phyloP scores from a whole-genome alignment of 139 green algal genomes.

The Tetradesmus lagerheimii region DNA sequence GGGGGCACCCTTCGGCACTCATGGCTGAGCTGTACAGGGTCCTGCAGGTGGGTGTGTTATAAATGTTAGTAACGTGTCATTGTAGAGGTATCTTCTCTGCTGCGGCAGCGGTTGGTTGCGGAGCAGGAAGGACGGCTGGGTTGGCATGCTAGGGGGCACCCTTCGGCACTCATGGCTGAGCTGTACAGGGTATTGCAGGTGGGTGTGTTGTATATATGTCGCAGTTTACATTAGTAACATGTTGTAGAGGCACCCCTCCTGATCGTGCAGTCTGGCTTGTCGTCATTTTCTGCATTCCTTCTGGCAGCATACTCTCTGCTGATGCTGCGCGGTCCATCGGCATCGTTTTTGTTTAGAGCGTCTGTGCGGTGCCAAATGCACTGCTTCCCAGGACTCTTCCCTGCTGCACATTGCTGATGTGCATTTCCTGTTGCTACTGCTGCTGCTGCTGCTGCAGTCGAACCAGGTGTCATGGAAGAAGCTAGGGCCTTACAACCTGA shows the following conservation, averaged over 20 bases:
- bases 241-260: too few species aligned
- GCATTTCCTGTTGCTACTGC: background rate
- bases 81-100: background rate
- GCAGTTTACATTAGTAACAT: slow-evolving; percentile 51
- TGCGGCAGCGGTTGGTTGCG: too few species aligned
- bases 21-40: slow-evolving; percentile 87
- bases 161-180: slow-evolving; percentile 88
- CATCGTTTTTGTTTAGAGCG: too few species aligned
- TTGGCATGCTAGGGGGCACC: slow-evolving; percentile 79
- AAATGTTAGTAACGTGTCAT: slow-evolving; percentile 47
- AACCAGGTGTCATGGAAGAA: slow-evolving; percentile 92
- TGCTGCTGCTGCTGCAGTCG: slow-evolving; percentile 25
- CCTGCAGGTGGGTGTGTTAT: slow-evolving; percentile 55
- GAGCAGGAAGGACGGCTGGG: slow-evolving; percentile 64
- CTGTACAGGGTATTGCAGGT: slow-evolving; percentile 73
- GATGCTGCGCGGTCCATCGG: too few species aligned
- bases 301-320: too few species aligned
- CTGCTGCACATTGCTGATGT: background rate
- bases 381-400: too few species aligned
- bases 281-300: too few species aligned
- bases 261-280: too few species aligned
- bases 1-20: slow-evolving; percentile 84
- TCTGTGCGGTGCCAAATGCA: too few species aligned
- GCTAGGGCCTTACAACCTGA: slow-evolving; percentile 90
- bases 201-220: slow-evolving; percentile 45